A percentile compares a stretch with the other conserved stretches of the same genome.
Evolutionary conservation across 768 basidiomycete genomes (phyloP).

Genomic region (Termitomyces sp.): DNA sequence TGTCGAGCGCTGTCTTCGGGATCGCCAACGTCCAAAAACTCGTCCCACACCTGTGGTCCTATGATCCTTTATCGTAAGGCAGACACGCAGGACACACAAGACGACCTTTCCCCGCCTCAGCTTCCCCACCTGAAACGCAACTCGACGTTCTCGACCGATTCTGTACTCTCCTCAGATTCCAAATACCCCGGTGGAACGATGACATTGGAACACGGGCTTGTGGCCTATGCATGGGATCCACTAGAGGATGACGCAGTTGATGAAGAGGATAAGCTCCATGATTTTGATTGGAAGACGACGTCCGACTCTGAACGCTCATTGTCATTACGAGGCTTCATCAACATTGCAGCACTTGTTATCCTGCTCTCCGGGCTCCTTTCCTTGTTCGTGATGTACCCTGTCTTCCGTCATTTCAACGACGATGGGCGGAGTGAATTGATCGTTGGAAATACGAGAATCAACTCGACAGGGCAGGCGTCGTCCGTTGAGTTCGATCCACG

Average conservation of each 20-base stretch:
- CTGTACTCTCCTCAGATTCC: constrained; percentile 50
- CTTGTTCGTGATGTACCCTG: constrained; percentile 77
- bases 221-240: constrained; percentile 67
- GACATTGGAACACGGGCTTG: constrained; percentile 28
- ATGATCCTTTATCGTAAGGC: constrained; percentile 33
- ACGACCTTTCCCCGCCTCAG: constrained; percentile 30
- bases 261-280: constrained; percentile 61
- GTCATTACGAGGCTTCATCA: constrained; percentile 38
- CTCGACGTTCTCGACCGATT: constrained; percentile 29
- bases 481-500: constrained; percentile 18
- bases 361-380: constrained; percentile 53
- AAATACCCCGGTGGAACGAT: constrained; percentile 53
- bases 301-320: constrained; percentile 15
- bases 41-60: constrained; percentile 18
- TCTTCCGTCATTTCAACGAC: constrained; percentile 39
- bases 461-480: constrained; percentile 61
- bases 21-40: neutral
- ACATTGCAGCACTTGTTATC: constrained; percentile 58
- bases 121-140: constrained; percentile 20
- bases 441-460: constrained; percentile 55
- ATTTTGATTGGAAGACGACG: constrained; percentile 31
- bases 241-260: constrained; percentile 29
- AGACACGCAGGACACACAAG: constrained; percentile 21
- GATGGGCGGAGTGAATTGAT: constrained; percentile 35
- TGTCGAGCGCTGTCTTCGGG: constrained; percentile 13